Conservation (phyloP, 305 asterid species). For the Coffea humblotiana region DNA sequence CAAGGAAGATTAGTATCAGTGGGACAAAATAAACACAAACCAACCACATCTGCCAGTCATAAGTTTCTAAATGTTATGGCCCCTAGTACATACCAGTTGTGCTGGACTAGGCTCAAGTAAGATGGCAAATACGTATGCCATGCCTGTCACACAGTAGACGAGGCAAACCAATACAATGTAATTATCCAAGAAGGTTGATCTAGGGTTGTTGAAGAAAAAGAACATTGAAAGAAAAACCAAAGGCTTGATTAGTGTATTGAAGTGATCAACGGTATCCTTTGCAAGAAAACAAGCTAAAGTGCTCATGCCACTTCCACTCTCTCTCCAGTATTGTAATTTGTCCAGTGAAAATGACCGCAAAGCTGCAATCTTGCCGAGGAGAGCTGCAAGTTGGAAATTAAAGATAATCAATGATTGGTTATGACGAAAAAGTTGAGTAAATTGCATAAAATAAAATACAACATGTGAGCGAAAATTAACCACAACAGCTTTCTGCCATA, state of each 20-base stretch:
- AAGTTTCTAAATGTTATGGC: neutral
- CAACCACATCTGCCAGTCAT: neutral
- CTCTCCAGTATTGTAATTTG: constrained; percentile 77
- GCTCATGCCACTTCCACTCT: constrained; percentile 85
- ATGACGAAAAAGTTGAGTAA: neutral
- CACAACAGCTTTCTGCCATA: neutral
- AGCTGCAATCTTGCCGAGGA: constrained; percentile 86
- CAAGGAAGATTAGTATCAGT: constrained; percentile 21
- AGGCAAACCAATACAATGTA: constrained; percentile 72
- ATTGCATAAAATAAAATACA: neutral
- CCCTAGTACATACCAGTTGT: constrained; percentile 64
- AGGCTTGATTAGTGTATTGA: constrained; percentile 83
- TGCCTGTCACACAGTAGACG: constrained; percentile 86
- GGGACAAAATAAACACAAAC: neutral
- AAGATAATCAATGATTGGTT: constrained; percentile 22
- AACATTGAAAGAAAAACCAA: constrained; percentile 91
- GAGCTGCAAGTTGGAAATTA: constrained; percentile 58
- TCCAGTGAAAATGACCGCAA: constrained; percentile 83
- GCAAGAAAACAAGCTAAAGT: constrained; percentile 90
- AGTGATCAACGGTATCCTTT: constrained; percentile 86
- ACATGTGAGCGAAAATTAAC: neutral
- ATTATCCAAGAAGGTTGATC: constrained; percentile 80
- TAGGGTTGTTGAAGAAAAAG: constrained; percentile 86
- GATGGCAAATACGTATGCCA: constrained; percentile 89
- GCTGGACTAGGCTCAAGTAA: constrained; percentile 79